These are phyloP conservation scores for Pichia sp. DNA, from an alignment of 1,139 yeast genomes.

Conservation along the genomic window DNA sequence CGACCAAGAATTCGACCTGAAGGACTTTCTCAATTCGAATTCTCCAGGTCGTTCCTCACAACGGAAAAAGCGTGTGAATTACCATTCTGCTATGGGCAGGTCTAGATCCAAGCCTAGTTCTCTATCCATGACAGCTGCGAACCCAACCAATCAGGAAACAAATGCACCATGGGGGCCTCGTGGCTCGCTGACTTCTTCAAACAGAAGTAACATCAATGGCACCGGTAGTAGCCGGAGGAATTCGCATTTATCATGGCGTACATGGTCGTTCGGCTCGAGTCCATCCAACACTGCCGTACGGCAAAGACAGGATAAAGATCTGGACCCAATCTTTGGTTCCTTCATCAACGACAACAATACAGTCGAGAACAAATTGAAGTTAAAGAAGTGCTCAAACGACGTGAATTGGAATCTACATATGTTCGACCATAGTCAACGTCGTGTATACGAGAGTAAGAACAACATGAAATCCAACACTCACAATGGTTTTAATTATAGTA, in stretches of 20 bases:
- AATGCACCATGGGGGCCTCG: background rate
- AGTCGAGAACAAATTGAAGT: constrained; percentile 3
- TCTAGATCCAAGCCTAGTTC: background rate
- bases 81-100: background rate
- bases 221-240: background rate
- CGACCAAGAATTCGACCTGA: constrained; percentile 20
- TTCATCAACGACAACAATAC: background rate
- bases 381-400: background rate
- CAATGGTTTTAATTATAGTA: background rate
- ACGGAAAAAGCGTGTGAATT: background rate
- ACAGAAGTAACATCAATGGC: background rate
- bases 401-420: constrained; percentile 11
- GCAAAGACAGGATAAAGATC: constrained; percentile 4
- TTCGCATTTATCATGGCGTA: constrained; percentile 1
- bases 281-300: constrained; percentile 8
- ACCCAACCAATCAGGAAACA: background rate
- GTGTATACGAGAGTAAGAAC: background rate
- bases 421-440: constrained; percentile 2
- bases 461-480: constrained; percentile 1
- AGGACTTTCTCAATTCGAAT: constrained; percentile 7
- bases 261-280: constrained; percentile 2
- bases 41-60: background rate
- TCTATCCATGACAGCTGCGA: background rate
- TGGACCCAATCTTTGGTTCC: background rate
- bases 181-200: background rate